phyloP scores from a whole-genome alignment of 495 filamentous ascomycete genomes.

The Penicillium egyptiacum region DNA sequence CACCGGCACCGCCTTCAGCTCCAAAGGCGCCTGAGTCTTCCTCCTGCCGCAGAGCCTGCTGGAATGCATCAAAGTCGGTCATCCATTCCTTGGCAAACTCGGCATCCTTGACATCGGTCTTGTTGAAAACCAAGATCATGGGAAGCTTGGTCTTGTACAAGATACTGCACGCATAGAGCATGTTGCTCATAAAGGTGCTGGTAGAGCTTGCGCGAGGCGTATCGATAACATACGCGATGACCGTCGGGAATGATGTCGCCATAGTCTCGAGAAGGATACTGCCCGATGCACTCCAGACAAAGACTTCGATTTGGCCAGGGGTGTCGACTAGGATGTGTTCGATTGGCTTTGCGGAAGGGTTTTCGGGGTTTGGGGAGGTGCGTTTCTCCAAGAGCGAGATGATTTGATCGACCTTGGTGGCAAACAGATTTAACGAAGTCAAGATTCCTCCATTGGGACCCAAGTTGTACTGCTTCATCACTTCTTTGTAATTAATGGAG shows the following conservation, averaged over 20 bases:
- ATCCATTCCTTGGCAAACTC: conserved; percentile 98
- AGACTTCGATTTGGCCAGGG: conserved; percentile 96
- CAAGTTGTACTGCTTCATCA: conserved; percentile 98
- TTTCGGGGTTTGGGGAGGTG: conserved; percentile 60
- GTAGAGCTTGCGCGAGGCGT: conserved; percentile 91
- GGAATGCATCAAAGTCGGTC: conserved; percentile 97
- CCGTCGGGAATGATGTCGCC: conserved; percentile 89
- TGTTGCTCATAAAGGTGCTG: conserved; percentile 98
- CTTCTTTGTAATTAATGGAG: conserved; percentile 98
- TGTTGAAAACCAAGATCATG: conserved; percentile 99
- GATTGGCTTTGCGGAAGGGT: conserved; percentile 62
- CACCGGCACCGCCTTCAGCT: conserved; percentile 61
- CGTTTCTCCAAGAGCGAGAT: conserved; percentile 87
- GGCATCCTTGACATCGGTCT: conserved; percentile 91
- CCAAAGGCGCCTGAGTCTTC: conserved; percentile 78
- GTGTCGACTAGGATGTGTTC: conserved; percentile 91
- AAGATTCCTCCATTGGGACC: conserved; percentile 98
- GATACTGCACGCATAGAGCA: conserved; percentile 98
- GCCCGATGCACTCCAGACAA: conserved; percentile 94
- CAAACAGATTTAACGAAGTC: conserved; percentile 92
- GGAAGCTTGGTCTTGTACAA: conserved; percentile 97
- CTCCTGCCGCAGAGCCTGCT: conserved; percentile 75
- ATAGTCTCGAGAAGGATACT: conserved; percentile 91
- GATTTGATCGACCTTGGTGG: conserved; percentile 96
- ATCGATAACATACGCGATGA: conserved; percentile 96